Evolutionary conservation across 768 basidiomycete species (phyloP), one percentile per base, ranked within the genome.

Genomic region (Termitomyces sp.): DNA sequence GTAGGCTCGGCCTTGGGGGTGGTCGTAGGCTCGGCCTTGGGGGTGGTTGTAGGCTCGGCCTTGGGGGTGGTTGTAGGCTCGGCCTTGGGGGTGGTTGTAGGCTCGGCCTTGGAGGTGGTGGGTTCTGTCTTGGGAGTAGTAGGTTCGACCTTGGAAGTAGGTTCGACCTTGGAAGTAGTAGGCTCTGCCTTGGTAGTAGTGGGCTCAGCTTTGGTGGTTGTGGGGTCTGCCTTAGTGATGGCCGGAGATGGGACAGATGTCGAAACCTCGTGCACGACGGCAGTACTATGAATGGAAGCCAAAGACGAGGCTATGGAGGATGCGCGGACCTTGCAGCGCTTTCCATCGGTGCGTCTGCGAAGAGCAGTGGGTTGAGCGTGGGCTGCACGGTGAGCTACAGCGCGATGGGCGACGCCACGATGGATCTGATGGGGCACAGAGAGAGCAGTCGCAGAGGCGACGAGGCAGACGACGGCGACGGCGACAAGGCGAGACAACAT

Each of bases 341-440:
- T 75, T 45, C 64, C 59, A 61, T 73, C 69, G 40, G 72, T 66
- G 55, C 77, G 74, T 63, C 64, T 74, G 57, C 70, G 68, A 38
- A 69, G 65, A 48, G 58, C 38, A 25, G 57, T 52, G 14, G 69
- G 68, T 47, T 67, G 50, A 56, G 65, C 65, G 47, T 67, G 50
- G 57, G 65, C 66, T 50, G 70, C 56, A 29, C 73, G 70, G 10
- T 64, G 73, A 14, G 70, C 67, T 36, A 75, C 68, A n/a, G 76
- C 74, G 60, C 80, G 80, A 36, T 78, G 80, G 46, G 81, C 79
- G 59, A 84, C 40, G 50, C 74, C 76, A 57, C 73, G 76, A 63
- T 81, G 80, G 63, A 67, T 63, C 68, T 82, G 81, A 68, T 82
- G 81, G 40, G 80, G 76, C 32, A 74, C 76, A 20, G 77, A 73